These are phyloP conservation scores for Tylopilus subfusipes DNA, from an alignment of 768 basidiomycete species.

Conservation along the genomic window DNA sequence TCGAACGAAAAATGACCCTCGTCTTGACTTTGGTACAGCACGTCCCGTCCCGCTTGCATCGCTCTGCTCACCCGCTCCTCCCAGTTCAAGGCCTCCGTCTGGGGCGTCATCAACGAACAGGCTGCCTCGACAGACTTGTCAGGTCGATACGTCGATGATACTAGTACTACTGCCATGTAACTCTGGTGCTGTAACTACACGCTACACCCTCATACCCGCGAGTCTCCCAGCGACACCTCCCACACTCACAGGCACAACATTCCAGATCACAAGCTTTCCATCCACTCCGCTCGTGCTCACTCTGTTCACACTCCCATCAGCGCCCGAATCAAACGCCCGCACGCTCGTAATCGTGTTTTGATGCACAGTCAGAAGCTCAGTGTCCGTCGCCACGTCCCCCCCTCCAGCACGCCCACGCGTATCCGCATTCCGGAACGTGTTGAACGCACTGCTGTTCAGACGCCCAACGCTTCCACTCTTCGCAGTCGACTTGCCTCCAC, in stretches of 20 bases:
- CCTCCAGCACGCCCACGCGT: slow-evolving; percentile 50
- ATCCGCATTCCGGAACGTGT: slow-evolving; percentile 91
- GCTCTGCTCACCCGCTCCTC: not conserved
- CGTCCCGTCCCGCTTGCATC: not conserved
- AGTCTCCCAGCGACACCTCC: slow-evolving; percentile 44
- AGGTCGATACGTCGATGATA: slow-evolving; percentile 17
- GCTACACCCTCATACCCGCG: slow-evolving; percentile 43
- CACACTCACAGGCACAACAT: slow-evolving; percentile 55
- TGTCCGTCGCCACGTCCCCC: slow-evolving; percentile 44
- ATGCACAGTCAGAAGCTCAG: slow-evolving; percentile 85
- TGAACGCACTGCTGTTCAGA: slow-evolving; percentile 91
- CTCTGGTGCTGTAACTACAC: not conserved
- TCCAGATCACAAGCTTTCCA: slow-evolving; percentile 91
- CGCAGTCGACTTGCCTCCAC: slow-evolving; percentile 39
- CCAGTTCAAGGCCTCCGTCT: slow-evolving; percentile 95
- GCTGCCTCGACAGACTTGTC: slow-evolving; percentile 30
- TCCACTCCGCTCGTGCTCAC: slow-evolving; percentile 94
- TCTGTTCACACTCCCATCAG: slow-evolving; percentile 55
- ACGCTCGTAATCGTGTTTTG: slow-evolving; percentile 98
- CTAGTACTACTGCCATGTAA: slow-evolving; percentile 15
- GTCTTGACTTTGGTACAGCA: slow-evolving; percentile 80
- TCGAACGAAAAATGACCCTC: slow-evolving; percentile 94
- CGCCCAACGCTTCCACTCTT: slow-evolving; percentile 55
- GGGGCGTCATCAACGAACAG: slow-evolving; percentile 88
- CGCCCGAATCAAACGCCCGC: slow-evolving; percentile 60